phyloP scores from a whole-genome alignment of 1,284 basidiomycete species.

The Cutaneotrichosporon mucoides region DNA sequence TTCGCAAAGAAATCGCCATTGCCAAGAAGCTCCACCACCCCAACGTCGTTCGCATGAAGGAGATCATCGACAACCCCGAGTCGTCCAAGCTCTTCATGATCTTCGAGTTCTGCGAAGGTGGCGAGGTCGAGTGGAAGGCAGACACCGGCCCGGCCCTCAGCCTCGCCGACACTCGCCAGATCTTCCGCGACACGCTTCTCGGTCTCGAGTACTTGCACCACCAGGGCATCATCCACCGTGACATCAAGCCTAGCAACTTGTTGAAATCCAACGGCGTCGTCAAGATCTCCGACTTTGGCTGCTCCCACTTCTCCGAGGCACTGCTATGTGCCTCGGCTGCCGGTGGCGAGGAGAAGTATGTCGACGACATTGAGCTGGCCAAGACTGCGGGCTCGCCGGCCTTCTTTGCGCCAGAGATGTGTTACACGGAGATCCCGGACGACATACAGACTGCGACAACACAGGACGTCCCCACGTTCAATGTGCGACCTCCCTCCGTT shows the following conservation, averaged over 20 bases:
- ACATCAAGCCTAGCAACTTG: conserved; percentile 98
- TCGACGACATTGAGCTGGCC: conserved; percentile 81
- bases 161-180: conserved; percentile 75
- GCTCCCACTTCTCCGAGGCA: conserved; percentile 89
- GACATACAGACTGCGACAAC: conserved; percentile 4
- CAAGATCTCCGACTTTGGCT: conserved; percentile 98
- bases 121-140: conserved; percentile 84
- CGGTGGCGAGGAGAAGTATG: conserved; percentile 55
- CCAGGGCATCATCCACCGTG: conserved; percentile 97
- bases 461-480: conserved; percentile 31
- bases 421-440: conserved; percentile 53
- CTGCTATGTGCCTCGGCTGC: conserved; percentile 57
- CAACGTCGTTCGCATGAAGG: conserved; percentile 84
- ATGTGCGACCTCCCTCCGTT: conserved; percentile 32
- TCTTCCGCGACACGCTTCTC: conserved; percentile 85
- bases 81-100: conserved; percentile 92
- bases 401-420: conserved; percentile 96
- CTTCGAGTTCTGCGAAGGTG: conserved; percentile 92
- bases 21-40: conserved; percentile 94
- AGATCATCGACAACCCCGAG: conserved; percentile 92
- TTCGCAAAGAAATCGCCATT: conserved; percentile 87
- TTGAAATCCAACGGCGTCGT: conserved; percentile 80
- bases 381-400: conserved; percentile 95
- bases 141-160: conserved; percentile 64
- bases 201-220: conserved; percentile 93